Evolutionary conservation across 2,329 filamentous ascomycete species (phyloP), one percentile per base, ranked within the genome.

Genomic region (Penicillium olsonii): DNA sequence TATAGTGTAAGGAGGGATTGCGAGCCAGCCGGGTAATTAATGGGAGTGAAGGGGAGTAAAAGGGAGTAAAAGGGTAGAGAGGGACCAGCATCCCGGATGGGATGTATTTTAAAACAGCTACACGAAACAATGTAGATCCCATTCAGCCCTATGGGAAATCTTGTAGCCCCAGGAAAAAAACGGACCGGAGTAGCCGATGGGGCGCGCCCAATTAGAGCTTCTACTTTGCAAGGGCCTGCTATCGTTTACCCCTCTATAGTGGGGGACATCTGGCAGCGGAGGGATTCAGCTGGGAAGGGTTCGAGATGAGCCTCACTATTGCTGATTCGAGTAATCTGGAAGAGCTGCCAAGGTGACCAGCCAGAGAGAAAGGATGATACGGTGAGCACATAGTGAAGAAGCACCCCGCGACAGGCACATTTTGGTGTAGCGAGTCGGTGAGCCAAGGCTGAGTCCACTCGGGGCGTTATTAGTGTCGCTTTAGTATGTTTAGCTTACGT

Each of bases 11-110:
- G 22, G 22, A 24, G 22, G 8, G 22, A 24, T 4, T 34, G 37
- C 27, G 45, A 50, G 41, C 48, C 48, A 46, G 48, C 20, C 43
- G 22, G 31, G n/a, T 53, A 44, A 44, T 47, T 48, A 48, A 42
- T 26, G 48, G 24, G 15, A 43, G 26, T 37, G 17, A 15, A 27
- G 4, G n/a, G 42, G 37, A 35, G 11, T 15, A 17, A 8, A 18
- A 44, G n/a, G 34, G 20, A 24, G 10, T 6, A 19, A 17, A 19
- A 34, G 18, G 18, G 12, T 4, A 29, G 27, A 43, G 19, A 34
- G 40, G 26, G 40, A 42, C 22, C 22, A 24, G 40, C 29, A 31
- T 31, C 10, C 12, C 27, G 29, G 11, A 4, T 31, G n/a, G n/a
- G n/a, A n/a, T n/a, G n/a, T 12, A 18, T 35, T 35, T 17, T 35